phyloP scores from a whole-genome alignment of 352 stramenopile species.

The Pseudoperonospora humuli region DNA sequence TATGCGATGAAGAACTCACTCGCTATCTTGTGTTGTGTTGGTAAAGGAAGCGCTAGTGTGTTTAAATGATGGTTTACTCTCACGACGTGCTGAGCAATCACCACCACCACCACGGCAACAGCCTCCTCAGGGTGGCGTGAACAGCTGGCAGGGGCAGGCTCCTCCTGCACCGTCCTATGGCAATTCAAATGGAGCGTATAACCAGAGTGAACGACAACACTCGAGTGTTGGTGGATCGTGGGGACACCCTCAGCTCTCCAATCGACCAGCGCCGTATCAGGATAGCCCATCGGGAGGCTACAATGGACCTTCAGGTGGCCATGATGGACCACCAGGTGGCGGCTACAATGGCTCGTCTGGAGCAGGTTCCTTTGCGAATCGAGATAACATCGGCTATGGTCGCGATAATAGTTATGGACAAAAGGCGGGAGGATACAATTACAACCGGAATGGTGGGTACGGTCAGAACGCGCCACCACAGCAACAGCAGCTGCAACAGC shows the following conservation, averaged over 20 bases:
- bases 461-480: constrained; percentile 14
- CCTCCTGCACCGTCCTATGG: constrained; percentile 11
- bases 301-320: constrained; percentile 6
- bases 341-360: constrained; percentile 13
- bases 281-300: constrained; percentile 30
- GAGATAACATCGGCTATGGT: constrained; percentile 15
- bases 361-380: background rate
- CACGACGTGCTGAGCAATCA: constrained; percentile 30
- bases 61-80: constrained; percentile 62
- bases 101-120: constrained; percentile 17
- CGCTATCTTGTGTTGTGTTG: constrained; percentile 7
- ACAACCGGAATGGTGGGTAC: constrained; percentile 21
- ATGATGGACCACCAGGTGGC: background rate
- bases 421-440: constrained; percentile 17
- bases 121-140: constrained; percentile 11
- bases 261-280: constrained; percentile 53
- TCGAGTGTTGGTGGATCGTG: constrained; percentile 36
- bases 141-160: constrained; percentile 22
- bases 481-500: constrained; percentile 19
- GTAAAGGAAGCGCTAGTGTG: constrained; percentile 66
- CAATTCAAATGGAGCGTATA: constrained; percentile 14
- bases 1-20: constrained; percentile 10
- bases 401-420: constrained; percentile 25
- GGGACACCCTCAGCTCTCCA: constrained; percentile 29
- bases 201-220: constrained; percentile 19